Evolutionary conservation across 2,329 filamentous ascomycete species (phyloP), one percentile per base, ranked within the genome.

Genomic region (Scortechinia acanthostroma): DNA sequence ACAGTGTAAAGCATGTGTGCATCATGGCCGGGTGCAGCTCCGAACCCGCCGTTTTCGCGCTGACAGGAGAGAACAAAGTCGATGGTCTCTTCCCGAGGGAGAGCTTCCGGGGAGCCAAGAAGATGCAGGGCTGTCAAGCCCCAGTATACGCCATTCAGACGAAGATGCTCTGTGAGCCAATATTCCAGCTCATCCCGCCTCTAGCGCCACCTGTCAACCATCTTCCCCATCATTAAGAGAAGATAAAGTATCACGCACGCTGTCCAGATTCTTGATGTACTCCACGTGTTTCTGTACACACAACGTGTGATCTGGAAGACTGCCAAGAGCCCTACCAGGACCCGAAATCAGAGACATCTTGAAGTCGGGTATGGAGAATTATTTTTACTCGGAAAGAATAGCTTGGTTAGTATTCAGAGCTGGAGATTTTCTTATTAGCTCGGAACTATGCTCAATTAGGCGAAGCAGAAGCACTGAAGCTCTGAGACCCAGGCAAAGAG

Each of bases 121-220:
- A 97, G 75, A 69, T 95, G 86, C 33, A 97, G 76, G 4, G 91
- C 86, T 4, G 85, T 93, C 47, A 98, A 68, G 14, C 93, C 93
- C 93, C 93, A 98, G 66, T 98, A 98, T 42, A 98, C 78, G 40
- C 93, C 93, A 61, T 93, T 96, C 47, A 98, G 77, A 49, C 93
- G 89, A 52, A 98, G 75, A 62, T 98, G 93, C 66, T 98, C 91
- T 13, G 93, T 98, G 60, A 97, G 74, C 86, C 91, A 96, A 70
- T 97, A 98, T 64, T 96, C 90, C 55, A 95, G 83, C 65, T 96
- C 88, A 72, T 97, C 90, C 69, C 87, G 90, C 60, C 86, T 85
- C 52, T 30, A 30, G 25, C 25, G n/a, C n/a, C 25, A 30, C 25
- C 25, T n/a, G 25, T 30, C 25, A 30, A 30, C 25, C 25, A n/a